phyloP scores from a whole-genome alignment of 345 rosid species.

The Pistacia integerrima region DNA sequence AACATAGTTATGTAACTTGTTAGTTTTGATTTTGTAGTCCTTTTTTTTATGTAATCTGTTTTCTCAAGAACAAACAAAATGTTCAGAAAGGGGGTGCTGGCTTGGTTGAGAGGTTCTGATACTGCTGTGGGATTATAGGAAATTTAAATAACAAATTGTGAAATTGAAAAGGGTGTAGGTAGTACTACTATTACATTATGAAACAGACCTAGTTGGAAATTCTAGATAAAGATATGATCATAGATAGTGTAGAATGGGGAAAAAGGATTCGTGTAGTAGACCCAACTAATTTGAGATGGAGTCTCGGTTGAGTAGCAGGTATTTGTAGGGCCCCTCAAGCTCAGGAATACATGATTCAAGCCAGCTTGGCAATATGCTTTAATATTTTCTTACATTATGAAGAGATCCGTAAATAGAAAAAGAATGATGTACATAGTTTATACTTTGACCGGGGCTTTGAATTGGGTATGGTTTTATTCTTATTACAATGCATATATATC shows the following conservation, averaged over 20 bases:
- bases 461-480: neutral
- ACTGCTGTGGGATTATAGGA: neutral
- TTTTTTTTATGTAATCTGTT: neutral
- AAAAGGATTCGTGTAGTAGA: too few relatives aligned
- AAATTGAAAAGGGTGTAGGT: neutral
- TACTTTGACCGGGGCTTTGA: neutral
- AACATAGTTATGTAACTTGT: neutral
- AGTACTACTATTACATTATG: too few relatives aligned
- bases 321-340: too few relatives aligned
- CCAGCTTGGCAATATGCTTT: neutral
- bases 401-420: neutral
- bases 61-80: neutral
- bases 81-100: neutral
- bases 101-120: neutral
- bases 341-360: too few relatives aligned
- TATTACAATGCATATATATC: neutral
- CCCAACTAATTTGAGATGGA: too few relatives aligned
- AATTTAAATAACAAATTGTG: neutral
- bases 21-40: neutral
- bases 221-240: too few relatives aligned
- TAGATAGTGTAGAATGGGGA: too few relatives aligned
- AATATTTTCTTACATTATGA: neutral
- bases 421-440: neutral
- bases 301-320: too few relatives aligned
- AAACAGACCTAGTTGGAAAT: too few relatives aligned